A percentile compares a stretch with the other conserved stretches of the same genome.
phyloP scores from a whole-genome alignment of 768 basidiomycete species.

The Hericium alpestre region DNA sequence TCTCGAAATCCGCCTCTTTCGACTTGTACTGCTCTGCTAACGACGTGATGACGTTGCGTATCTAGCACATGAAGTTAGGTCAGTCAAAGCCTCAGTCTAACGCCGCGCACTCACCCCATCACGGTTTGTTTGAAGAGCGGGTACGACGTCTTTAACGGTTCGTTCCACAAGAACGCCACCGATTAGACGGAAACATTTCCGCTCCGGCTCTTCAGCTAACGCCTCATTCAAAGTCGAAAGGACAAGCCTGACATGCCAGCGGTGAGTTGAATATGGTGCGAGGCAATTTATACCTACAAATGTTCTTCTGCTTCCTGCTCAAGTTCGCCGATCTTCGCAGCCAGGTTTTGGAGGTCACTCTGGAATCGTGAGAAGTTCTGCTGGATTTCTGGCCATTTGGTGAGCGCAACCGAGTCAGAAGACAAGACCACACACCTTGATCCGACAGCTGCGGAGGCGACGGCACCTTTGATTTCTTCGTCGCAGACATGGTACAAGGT shows the following conservation, averaged over 20 bases:
- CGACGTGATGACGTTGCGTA: slow-evolving; percentile 66
- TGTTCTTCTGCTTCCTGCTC: slow-evolving; percentile 96
- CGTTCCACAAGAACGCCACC: slow-evolving; percentile 94
- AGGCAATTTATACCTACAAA: slow-evolving; percentile 40
- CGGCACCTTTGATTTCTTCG: slow-evolving; percentile 52
- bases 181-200: slow-evolving; percentile 94
- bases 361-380: slow-evolving; percentile 73
- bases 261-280: neutral
- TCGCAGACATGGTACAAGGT: slow-evolving; percentile 32
- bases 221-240: slow-evolving; percentile 79
- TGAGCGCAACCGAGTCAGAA: neutral
- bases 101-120: slow-evolving; percentile 54
- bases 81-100: neutral
- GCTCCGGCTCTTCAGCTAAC: slow-evolving; percentile 69
- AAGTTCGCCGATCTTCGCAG: slow-evolving; percentile 90
- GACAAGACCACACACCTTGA: slow-evolving; percentile 50
- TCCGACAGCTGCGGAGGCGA: slow-evolving; percentile 45
- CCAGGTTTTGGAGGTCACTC: slow-evolving; percentile 83
- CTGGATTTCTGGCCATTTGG: slow-evolving; percentile 63
- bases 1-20: slow-evolving; percentile 76
- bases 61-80: slow-evolving; percentile 35
- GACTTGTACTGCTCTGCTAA: slow-evolving; percentile 82
- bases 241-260: slow-evolving; percentile 54
- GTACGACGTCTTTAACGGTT: slow-evolving; percentile 90
- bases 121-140: slow-evolving; percentile 78